A percentile compares a stretch with the other conserved stretches of the same genome.
Evolutionary conservation across 1,139 yeast species (phyloP).

Genomic region (Zygosaccharomyces sapae): DNA sequence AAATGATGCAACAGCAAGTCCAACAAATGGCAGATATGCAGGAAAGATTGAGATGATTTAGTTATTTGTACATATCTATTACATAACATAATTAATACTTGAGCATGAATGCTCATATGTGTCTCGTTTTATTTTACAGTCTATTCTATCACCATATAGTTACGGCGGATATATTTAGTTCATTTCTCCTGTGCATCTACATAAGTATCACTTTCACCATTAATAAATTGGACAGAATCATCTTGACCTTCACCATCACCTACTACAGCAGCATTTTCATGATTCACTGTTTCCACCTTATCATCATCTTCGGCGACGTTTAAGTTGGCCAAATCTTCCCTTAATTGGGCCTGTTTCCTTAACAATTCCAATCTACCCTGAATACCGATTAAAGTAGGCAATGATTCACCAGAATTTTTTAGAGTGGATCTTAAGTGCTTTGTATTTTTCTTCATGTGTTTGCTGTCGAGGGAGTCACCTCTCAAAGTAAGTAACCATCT

Average conservation of each 20-base stretch:
- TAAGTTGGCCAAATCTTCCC: slow-evolving; percentile 47
- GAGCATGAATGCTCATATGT: not conserved
- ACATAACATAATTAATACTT: not conserved
- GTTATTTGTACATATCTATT: not conserved
- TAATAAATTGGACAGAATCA: slow-evolving; percentile 44
- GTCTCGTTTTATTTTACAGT: not conserved
- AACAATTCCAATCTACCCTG: slow-evolving; percentile 82
- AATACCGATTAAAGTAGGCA: slow-evolving; percentile 73
- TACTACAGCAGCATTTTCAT: slow-evolving; percentile 14
- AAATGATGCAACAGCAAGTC: slow-evolving; percentile 73
- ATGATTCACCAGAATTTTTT: slow-evolving; percentile 26
- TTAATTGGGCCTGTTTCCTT: slow-evolving; percentile 65
- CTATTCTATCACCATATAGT: slow-evolving; percentile 1
- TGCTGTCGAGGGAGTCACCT: slow-evolving; percentile 17
- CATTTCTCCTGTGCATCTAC: slow-evolving; percentile 37
- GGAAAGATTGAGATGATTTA: slow-evolving; percentile 28
- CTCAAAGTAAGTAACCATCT: slow-evolving; percentile 31
- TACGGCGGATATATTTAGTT: slow-evolving; percentile 1
- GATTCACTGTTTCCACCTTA: slow-evolving; percentile 12
- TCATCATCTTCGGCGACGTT: slow-evolving; percentile 16
- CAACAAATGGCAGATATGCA: slow-evolving; percentile 77
- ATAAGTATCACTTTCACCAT: slow-evolving; percentile 50
- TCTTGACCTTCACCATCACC: slow-evolving; percentile 32
- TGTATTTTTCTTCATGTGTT: slow-evolving; percentile 24
- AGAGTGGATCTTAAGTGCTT: slow-evolving; percentile 30